These are phyloP conservation scores for Kwoniella botswanensis DNA, from an alignment of 768 basidiomycete species.

Conservation along the genomic window DNA sequence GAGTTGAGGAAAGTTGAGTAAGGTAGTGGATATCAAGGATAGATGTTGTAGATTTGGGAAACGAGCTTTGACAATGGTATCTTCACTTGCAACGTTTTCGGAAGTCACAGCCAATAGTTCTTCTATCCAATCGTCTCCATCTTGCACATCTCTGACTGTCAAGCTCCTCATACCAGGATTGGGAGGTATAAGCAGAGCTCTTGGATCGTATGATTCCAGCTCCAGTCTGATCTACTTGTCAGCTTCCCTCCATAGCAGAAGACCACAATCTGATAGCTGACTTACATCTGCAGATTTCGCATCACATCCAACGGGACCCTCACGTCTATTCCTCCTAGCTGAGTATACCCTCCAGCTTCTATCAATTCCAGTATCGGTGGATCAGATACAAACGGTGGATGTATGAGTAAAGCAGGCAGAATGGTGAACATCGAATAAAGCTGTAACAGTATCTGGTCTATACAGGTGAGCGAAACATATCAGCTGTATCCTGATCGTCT, in stretches of 20 bases:
- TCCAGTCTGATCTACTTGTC: conserved; percentile 42
- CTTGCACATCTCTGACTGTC: conserved; percentile 54
- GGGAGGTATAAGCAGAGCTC: conserved; percentile 48
- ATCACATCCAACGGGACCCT: conserved; percentile 54
- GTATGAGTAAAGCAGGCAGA: conserved; percentile 53
- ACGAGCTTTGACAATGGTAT: conserved; percentile 8
- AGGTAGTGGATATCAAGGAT: conserved; percentile 38
- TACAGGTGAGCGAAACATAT: neutral
- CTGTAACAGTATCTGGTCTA: conserved; percentile 48
- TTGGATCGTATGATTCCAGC: conserved; percentile 54
- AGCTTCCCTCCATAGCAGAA: neutral
- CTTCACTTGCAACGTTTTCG: neutral
- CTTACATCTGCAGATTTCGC: conserved; percentile 53
- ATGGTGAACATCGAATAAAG: conserved; percentile 55
- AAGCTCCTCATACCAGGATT: conserved; percentile 49
- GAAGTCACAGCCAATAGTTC: conserved; percentile 36
- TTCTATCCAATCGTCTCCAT: conserved; percentile 57
- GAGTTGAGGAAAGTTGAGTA: conserved; percentile 44
- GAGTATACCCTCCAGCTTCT: conserved; percentile 55
- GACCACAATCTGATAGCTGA: neutral
- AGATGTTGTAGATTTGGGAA: conserved; percentile 50
- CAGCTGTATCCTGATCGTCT: neutral
- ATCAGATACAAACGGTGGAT: conserved; percentile 51
- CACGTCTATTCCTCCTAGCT: conserved; percentile 54
- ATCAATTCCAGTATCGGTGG: conserved; percentile 52